These are phyloP conservation scores for Colletotrichum liriopes DNA, from an alignment of 2,329 filamentous ascomycete species.

Conservation along the genomic window DNA sequence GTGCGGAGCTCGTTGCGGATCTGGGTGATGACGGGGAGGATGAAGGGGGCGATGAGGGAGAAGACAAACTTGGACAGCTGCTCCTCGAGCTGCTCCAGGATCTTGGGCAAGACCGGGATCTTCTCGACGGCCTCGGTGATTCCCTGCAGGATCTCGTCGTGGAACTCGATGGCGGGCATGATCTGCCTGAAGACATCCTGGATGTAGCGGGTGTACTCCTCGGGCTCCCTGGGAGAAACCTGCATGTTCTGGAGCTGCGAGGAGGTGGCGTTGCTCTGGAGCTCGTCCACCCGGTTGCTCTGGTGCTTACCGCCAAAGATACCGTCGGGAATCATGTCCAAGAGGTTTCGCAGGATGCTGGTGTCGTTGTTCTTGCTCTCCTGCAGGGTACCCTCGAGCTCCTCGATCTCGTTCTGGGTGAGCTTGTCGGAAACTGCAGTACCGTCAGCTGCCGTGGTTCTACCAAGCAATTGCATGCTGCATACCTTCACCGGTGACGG, in stretches of 20 bases:
- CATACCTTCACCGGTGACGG: slow-evolving; percentile 79
- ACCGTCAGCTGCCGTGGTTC: slow-evolving; percentile 40
- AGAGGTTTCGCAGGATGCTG: slow-evolving; percentile 82
- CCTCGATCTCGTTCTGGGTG: slow-evolving; percentile 90
- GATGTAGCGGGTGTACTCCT: slow-evolving; percentile 86
- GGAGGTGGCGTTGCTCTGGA: slow-evolving; percentile 81
- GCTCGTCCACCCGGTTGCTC: slow-evolving; percentile 82
- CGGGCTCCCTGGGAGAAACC: slow-evolving; percentile 84
- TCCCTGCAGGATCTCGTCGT: slow-evolving; percentile 87
- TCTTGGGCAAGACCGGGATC: slow-evolving; percentile 86
- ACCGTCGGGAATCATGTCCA: slow-evolving; percentile 86
- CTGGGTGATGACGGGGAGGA: slow-evolving; percentile 88
- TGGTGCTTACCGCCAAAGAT: slow-evolving; percentile 84
- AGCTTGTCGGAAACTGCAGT: slow-evolving; percentile 86
- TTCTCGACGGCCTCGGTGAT: slow-evolving; percentile 86
- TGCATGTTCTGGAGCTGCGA: slow-evolving; percentile 83
- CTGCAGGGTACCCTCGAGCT: slow-evolving; percentile 87
- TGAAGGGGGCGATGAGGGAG: slow-evolving; percentile 89
- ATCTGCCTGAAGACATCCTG: slow-evolving; percentile 82
- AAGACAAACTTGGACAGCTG: slow-evolving; percentile 93
- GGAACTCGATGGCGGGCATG: slow-evolving; percentile 91
- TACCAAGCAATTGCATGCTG: background rate
- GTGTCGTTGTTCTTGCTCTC: slow-evolving; percentile 76
- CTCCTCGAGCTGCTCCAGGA: slow-evolving; percentile 89
- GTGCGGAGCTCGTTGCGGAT: slow-evolving; percentile 90